These are phyloP conservation scores for Pichia sp. DNA, from an alignment of 1,139 yeast species.

Conservation along the genomic window DNA sequence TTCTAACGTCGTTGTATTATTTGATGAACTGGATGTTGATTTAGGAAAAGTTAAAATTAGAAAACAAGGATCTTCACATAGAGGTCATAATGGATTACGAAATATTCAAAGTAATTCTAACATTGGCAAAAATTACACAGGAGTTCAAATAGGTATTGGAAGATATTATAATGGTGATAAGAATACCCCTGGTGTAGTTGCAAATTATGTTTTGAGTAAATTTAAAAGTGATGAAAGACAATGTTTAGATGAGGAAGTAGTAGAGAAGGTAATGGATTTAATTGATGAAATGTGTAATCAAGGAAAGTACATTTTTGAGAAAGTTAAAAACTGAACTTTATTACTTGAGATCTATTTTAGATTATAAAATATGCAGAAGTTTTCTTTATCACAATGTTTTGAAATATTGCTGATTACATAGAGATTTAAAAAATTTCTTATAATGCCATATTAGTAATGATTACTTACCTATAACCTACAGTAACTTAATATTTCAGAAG, in stretches of 20 bases:
- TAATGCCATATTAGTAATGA: no score
- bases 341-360: no score
- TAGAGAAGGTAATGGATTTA: slow-evolving; percentile 36
- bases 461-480: no score
- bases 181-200: slow-evolving; percentile 37
- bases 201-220: slow-evolving; percentile 54
- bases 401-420: no score
- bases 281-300: slow-evolving; percentile 32
- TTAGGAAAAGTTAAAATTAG: slow-evolving; percentile 60
- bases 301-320: slow-evolving; percentile 33
- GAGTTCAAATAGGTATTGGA: slow-evolving; percentile 68
- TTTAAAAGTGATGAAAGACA: slow-evolving; percentile 37
- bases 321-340: no score
- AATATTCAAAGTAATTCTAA: slow-evolving; percentile 37
- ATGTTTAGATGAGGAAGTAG: slow-evolving; percentile 31
- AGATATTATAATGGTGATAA: slow-evolving; percentile 42
- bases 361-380: no score
- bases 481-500: background rate
- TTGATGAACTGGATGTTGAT: slow-evolving; percentile 67
- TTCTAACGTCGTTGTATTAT: slow-evolving; percentile 42
- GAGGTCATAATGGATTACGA: slow-evolving; percentile 80
- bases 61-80: slow-evolving; percentile 47
- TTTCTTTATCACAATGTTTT: no score
- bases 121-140: slow-evolving; percentile 41
- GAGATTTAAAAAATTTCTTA: no score